Evolutionary conservation across 139 green algal species (phyloP), one percentile per base, ranked within the genome.

Genomic region (Asterochloris sp.): DNA sequence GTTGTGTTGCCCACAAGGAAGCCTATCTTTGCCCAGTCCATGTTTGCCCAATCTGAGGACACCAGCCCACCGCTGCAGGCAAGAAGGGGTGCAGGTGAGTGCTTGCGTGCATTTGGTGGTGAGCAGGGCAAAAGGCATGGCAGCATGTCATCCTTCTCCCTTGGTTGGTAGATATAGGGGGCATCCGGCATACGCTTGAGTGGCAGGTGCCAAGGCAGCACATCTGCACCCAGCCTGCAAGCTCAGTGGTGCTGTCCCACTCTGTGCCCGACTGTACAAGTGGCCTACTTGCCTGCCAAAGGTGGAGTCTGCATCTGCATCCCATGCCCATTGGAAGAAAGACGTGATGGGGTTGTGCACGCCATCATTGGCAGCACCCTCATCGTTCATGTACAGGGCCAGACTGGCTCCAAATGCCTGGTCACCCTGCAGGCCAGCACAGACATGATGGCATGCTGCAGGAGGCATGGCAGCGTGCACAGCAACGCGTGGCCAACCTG

Each of bases 281-380:
- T 9, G 66, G 21, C 66, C 66, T 73, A 23, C 23, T 73, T 24
- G 23, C 21, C 66, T 24, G 23, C 71, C 27, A 78, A 73, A 62
- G 24, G 79, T 78, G 24, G 28, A 27, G 61, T 69, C 68, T 28
- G 71, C 54, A 19, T 74, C n/a, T 71, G 71, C 80, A 68, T 81
- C 77, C 77, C 77, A 81, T 10, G 77, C 77, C 80, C 80, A 84
- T 26, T 74, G 67, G 80, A 79, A 84, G 24, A 78, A 84, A 61
- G 26, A 74, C 29, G 16, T 26, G 62, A 79, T 80, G 27, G n/a
- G 11, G 66, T 62, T 66, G 27, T 84, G 80, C 26, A 67, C n/a
- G 62, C 73, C 62, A 24, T 83, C 79, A 24, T 47, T 69, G 13
- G 69, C 47, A 67, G 29, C 73, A 11, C n/a, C 73, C 13, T 74